These are phyloP conservation scores for Naganishia liquefaciens DNA, from an alignment of 1,284 basidiomycete species.

Conservation along the genomic window DNA sequence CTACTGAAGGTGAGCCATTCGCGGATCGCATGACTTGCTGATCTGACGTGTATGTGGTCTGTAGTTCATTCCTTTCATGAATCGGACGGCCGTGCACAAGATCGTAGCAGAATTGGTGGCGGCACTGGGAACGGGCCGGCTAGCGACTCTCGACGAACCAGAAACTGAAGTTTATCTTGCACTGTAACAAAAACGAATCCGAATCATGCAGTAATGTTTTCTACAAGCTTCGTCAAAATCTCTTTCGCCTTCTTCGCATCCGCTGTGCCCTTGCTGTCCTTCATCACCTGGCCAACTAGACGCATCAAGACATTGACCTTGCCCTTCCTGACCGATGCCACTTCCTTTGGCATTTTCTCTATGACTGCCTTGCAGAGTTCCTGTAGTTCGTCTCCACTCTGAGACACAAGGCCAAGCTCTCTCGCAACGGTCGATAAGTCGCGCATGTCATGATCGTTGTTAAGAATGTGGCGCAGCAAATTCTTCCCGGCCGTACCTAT, in stretches of 20 bases:
- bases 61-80: conserved; percentile 39
- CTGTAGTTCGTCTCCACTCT: conserved; percentile 52
- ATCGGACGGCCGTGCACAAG: conserved; percentile 30
- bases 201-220: conserved; percentile 7
- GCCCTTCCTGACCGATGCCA: conserved; percentile 68
- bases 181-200: conserved; percentile 3
- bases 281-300: conserved; percentile 88
- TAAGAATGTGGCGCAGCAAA: conserved; percentile 57
- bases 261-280: conserved; percentile 72
- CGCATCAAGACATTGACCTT: conserved; percentile 81
- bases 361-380: conserved; percentile 67
- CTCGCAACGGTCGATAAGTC: conserved; percentile 24
- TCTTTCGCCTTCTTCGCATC: conserved; percentile 59
- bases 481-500: conserved; percentile 70
- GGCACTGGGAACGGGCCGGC: conserved; percentile 41
- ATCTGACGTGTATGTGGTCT: neutral
- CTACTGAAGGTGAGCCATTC: conserved; percentile 6
- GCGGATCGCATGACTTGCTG: neutral
- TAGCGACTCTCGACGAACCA: conserved; percentile 33
- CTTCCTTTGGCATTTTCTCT: conserved; percentile 68
- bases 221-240: conserved; percentile 45
- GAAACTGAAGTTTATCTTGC: conserved; percentile 16
- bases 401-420: conserved; percentile 38
- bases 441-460: conserved; percentile 38
- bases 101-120: conserved; percentile 41